These are phyloP conservation scores for Graphium sp. DNA, from an alignment of 2,329 filamentous ascomycete genomes.

Conservation along the genomic window DNA sequence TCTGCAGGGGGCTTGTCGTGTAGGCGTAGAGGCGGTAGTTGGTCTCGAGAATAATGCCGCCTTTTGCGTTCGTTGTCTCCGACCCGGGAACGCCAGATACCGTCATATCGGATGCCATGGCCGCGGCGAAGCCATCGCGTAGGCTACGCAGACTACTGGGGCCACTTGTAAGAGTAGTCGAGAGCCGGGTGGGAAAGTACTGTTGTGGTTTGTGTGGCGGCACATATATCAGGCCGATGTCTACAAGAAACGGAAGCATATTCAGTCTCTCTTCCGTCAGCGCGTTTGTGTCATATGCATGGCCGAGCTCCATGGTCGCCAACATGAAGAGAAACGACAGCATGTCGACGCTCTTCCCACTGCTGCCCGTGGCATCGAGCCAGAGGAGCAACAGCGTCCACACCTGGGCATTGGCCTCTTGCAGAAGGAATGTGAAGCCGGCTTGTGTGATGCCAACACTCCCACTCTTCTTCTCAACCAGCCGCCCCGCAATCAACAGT, in stretches of 20 bases:
- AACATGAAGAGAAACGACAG: slow-evolving; percentile 93
- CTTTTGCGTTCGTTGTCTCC: slow-evolving; percentile 32
- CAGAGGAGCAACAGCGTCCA: slow-evolving; percentile 93
- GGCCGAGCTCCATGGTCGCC: slow-evolving; percentile 79
- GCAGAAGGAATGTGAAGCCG: slow-evolving; percentile 86
- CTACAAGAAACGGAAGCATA: slow-evolving; percentile 79
- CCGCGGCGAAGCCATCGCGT: slow-evolving; percentile 42
- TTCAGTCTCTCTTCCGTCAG: slow-evolving; percentile 67
- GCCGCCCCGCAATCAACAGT: slow-evolving; percentile 61
- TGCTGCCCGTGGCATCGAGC: slow-evolving; percentile 60
- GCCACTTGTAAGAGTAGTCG: slow-evolving; percentile 84
- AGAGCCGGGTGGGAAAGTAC: slow-evolving; percentile 83
- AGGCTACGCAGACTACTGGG: slow-evolving; percentile 53
- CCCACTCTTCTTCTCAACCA: slow-evolving; percentile 46
- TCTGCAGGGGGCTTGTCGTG: slow-evolving; percentile 84
- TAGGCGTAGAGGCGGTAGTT: slow-evolving; percentile 98
- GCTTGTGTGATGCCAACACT: slow-evolving; percentile 75
- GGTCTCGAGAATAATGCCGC: slow-evolving; percentile 91
- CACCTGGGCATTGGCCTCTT: slow-evolving; percentile 91
- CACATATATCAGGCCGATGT: slow-evolving; percentile 83
- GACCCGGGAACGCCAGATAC: slow-evolving; percentile 16
- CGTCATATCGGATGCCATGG: slow-evolving; percentile 30
- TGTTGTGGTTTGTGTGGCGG: slow-evolving; percentile 38
- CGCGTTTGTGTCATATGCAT: slow-evolving; percentile 75
- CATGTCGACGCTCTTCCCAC: slow-evolving; percentile 72